These are phyloP conservation scores for Malassezia restricta DNA, from an alignment of 1,284 basidiomycete species.

Conservation along the genomic window DNA sequence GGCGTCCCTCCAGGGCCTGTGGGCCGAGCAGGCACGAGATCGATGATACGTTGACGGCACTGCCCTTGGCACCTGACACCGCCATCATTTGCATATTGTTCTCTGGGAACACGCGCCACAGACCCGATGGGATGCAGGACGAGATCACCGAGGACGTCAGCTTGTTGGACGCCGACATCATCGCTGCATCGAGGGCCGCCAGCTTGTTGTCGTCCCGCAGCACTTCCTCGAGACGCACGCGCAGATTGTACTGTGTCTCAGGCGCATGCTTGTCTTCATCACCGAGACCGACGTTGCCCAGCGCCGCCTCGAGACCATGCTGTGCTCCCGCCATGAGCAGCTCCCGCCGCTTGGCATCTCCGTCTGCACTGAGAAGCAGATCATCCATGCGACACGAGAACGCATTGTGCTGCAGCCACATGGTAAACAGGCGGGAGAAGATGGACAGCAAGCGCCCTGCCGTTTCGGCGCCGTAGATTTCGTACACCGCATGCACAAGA, in stretches of 20 bases:
- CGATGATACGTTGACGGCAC: slow-evolving; percentile 90
- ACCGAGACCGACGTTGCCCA: slow-evolving; percentile 54
- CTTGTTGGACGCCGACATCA: slow-evolving; percentile 56
- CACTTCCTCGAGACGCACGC: slow-evolving; percentile 65
- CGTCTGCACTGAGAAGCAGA: slow-evolving; percentile 71
- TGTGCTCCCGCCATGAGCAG: slow-evolving; percentile 61
- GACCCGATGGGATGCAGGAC: slow-evolving; percentile 73
- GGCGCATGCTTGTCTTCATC: slow-evolving; percentile 23
- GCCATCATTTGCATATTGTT: slow-evolving; percentile 99
- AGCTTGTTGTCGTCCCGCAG: slow-evolving; percentile 95
- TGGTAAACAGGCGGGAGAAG: slow-evolving; percentile 85
- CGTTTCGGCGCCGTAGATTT: slow-evolving; percentile 81
- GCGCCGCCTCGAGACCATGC: slow-evolving; percentile 72
- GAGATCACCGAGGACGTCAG: slow-evolving; percentile 63
- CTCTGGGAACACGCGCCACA: slow-evolving; percentile 65
- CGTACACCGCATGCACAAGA: slow-evolving; percentile 94
- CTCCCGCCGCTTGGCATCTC: slow-evolving; percentile 60
- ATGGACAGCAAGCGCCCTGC: slow-evolving; percentile 87
- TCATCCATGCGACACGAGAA: slow-evolving; percentile 99
- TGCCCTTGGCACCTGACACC: slow-evolving; percentile 93
- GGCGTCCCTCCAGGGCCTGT: slow-evolving; percentile 93
- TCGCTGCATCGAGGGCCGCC: slow-evolving; percentile 82
- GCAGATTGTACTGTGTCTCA: slow-evolving; percentile 50
- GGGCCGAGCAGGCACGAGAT: slow-evolving; percentile 95
- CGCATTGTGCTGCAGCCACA: slow-evolving; percentile 88